phyloP scores from a whole-genome alignment of 371 early-diverging fungal species.

The Chytridium lagenaria region DNA sequence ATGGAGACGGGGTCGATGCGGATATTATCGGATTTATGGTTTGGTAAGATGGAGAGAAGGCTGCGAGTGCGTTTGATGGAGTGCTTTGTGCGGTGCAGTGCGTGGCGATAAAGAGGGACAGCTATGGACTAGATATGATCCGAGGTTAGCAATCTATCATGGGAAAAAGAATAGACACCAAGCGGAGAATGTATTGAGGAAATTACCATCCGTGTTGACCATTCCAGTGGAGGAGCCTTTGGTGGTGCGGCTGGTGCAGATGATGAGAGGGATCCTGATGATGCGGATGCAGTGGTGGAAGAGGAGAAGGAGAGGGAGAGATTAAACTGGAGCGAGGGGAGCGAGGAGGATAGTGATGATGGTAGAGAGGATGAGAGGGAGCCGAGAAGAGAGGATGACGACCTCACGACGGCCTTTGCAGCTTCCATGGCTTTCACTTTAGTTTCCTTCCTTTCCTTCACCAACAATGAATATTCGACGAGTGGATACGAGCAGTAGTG shows the following conservation, averaged over 20 bases:
- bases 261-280: not conserved
- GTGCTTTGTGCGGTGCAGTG: conserved; percentile 20
- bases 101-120: conserved; percentile 33
- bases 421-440: too few relatives aligned
- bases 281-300: not conserved
- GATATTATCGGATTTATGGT: conserved; percentile 14
- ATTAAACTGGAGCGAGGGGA: not conserved
- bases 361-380: not conserved
- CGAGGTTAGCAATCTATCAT: too few relatives aligned
- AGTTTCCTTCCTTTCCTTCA: too few relatives aligned
- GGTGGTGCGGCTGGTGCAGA: not conserved
- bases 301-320: not conserved
- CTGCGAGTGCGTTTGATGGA: conserved; percentile 22
- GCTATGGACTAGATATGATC: conserved; percentile 25
- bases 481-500: too few relatives aligned
- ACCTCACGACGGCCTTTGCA: not conserved
- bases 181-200: not conserved
- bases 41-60: conserved; percentile 28
- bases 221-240: not conserved
- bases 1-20: conserved; percentile 16
- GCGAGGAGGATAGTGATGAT: too few relatives aligned
- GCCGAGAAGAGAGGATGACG: not conserved
- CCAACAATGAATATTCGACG: too few relatives aligned
- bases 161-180: too few relatives aligned
- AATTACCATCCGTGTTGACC: conserved; percentile 27